Evolutionary conservation across 768 basidiomycete species (phyloP).

Genomic region (Boletellus sp.): DNA sequence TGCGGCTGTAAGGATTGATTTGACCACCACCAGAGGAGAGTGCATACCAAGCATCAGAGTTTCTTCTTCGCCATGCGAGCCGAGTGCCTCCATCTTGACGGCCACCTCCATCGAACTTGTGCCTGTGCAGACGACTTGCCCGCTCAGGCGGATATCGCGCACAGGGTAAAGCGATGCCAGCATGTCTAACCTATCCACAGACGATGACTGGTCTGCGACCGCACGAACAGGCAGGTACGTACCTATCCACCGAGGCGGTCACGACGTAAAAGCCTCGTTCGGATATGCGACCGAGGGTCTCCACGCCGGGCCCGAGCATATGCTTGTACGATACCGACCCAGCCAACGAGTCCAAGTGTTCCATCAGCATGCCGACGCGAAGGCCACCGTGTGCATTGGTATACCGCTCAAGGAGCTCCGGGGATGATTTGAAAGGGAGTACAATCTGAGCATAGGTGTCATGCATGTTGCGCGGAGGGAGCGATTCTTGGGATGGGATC

Average conservation of each 20-base stretch:
- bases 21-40: conserved; percentile 9
- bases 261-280: conserved; percentile 77
- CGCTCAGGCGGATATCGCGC: conserved; percentile 69
- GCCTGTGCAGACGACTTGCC: conserved; percentile 79
- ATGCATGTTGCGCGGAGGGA: conserved; percentile 55
- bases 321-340: conserved; percentile 84
- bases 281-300: conserved; percentile 50
- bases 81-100: conserved; percentile 74
- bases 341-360: conserved; percentile 81
- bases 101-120: conserved; percentile 81
- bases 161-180: conserved; percentile 53
- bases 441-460: conserved; percentile 68
- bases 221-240: not conserved
- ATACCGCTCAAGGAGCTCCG: conserved; percentile 60
- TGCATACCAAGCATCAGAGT: conserved; percentile 57
- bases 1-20: not conserved
- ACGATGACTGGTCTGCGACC: not conserved
- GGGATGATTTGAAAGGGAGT: conserved; percentile 60
- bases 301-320: conserved; percentile 63
- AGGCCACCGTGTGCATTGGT: conserved; percentile 70
- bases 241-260: conserved; percentile 81
- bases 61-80: conserved; percentile 47
- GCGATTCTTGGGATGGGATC: conserved; percentile 20
- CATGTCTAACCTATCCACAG: conserved; percentile 58
- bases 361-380: conserved; percentile 69